Percentiles rank a stretch among this genome's conserved stretches.
These are phyloP conservation scores for Arthroderma sp. DNA, from an alignment of 2,329 filamentous ascomycete genomes.

Conservation along the genomic window DNA sequence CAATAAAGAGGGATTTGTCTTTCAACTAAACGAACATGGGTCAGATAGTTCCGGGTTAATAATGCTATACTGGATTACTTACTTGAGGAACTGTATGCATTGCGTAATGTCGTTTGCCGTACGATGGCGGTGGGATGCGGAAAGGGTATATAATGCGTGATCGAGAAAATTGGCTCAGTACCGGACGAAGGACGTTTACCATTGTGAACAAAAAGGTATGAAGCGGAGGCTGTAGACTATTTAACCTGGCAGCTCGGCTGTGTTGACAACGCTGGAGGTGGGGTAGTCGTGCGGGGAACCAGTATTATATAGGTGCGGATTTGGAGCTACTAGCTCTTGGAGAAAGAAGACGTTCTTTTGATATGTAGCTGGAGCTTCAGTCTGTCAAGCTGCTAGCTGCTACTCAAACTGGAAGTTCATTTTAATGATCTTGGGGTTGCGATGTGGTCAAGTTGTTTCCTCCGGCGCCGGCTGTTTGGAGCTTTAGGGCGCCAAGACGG, in stretches of 20 bases:
- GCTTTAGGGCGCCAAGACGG: background rate
- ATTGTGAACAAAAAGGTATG: slow-evolving; percentile 4
- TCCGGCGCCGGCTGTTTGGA: slow-evolving; percentile 1
- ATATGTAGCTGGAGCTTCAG: background rate
- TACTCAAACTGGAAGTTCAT: background rate
- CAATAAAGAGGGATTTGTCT: slow-evolving; percentile 72
- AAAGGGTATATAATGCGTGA: slow-evolving; percentile 27
- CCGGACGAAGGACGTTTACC: slow-evolving; percentile 17
- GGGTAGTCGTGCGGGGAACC: background rate
- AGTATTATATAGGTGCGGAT: background rate
- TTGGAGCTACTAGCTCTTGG: background rate
- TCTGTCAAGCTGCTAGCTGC: background rate
- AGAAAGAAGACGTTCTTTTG: background rate
- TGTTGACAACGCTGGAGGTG: background rate
- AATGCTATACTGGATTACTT: slow-evolving; percentile 8
- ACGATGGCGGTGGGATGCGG: slow-evolving; percentile 22
- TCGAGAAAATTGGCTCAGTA: slow-evolving; percentile 27
- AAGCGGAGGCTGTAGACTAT: background rate
- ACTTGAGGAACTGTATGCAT: slow-evolving; percentile 34
- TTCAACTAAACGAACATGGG: slow-evolving; percentile 46
- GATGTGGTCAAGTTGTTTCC: background rate
- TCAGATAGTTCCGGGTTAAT: slow-evolving; percentile 10
- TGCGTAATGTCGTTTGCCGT: slow-evolving; percentile 30
- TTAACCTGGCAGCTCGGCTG: background rate
- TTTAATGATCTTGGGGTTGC: background rate